phyloP scores from a whole-genome alignment of 2,329 filamentous ascomycete species.

The Fusarium sarcochroum region DNA sequence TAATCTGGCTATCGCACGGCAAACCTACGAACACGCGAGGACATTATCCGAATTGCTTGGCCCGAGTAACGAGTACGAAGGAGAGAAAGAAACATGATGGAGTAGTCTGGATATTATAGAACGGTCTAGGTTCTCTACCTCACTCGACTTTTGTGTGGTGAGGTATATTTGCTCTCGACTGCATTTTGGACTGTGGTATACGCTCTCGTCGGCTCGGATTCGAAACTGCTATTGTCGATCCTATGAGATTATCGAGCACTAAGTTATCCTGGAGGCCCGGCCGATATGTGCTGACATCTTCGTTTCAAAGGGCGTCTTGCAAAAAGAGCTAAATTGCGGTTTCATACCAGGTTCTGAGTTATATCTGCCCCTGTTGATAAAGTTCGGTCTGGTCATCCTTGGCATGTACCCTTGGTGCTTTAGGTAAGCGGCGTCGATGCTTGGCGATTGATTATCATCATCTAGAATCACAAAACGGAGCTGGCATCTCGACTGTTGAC shows the following conservation, averaged over 20 bases:
- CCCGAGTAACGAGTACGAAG: background rate
- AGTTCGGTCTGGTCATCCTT: background rate
- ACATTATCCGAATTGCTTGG: background rate
- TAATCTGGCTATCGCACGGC: background rate
- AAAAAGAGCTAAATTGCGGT: background rate
- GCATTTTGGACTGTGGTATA: too few relatives aligned
- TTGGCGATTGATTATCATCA: constrained; percentile 8
- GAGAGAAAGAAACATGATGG: background rate
- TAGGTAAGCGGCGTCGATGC: constrained; percentile 12
- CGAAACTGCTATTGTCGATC: background rate
- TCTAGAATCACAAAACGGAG: background rate
- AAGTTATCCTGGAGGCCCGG: background rate
- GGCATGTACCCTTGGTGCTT: constrained; percentile 10
- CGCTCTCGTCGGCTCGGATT: too few relatives aligned
- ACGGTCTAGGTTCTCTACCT: background rate
- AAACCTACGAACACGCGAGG: background rate
- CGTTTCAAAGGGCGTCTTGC: too few relatives aligned
- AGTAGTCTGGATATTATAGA: background rate
- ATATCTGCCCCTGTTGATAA: background rate
- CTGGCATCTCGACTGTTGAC: background rate
- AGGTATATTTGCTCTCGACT: too few relatives aligned
- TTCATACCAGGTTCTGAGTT: background rate
- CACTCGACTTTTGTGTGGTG: background rate
- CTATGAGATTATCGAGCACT: background rate
- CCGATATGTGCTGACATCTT: background rate